Evolutionary conservation across 2,329 filamentous ascomycete species (phyloP), one percentile per base, ranked within the genome.

Genomic region (Colletotrichum sp.): DNA sequence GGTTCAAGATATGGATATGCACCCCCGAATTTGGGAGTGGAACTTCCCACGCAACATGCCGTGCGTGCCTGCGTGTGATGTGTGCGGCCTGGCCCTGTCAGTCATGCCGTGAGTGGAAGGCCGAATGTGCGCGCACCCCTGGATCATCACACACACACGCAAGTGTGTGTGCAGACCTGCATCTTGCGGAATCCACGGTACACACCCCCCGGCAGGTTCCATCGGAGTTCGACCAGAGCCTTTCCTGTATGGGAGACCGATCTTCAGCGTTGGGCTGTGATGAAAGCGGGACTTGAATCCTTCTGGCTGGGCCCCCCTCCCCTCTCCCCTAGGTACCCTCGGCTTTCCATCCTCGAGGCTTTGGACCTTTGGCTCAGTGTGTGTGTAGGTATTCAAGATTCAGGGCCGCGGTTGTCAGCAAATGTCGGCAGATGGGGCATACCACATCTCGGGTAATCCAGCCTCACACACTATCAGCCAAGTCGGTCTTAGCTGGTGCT

Each of bases 1-100:
- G 64, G 34, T 76, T 73, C 44, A 69, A 76, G 64, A 76, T 76
- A 73, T 76, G 73, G 64, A 76, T 76, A 73, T 76, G 73, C 34
- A 44, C 25, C 19, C 19, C 59, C n/a, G 29, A 32, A 64, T 64
- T 22, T 64, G 34, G 62, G 32, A 16, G 52, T 52, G 62, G 68
- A 25, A 64, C 44, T 52, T 52, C 44, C 44, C 44, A 52, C 66
- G 61, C n/a, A 57, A 55, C 13, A 49, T 16, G 36, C n/a, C 19
- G 19, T 11, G 25, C 32, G 36, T 71, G 32, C 30, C 44, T 52
- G 44, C 44, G 44, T 52, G 44, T 52, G 44, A 52, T 52, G 57
- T 52, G 29, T 29, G 8, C 39, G 25, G 68, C 34, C 69, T 44
- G 55, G 32, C 69, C 29, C 49, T 67, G 62, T 44, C 34, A 64